Evolutionary conservation across 2,329 filamentous ascomycete species (phyloP).

Genomic region (Penicillium sumatraense): DNA sequence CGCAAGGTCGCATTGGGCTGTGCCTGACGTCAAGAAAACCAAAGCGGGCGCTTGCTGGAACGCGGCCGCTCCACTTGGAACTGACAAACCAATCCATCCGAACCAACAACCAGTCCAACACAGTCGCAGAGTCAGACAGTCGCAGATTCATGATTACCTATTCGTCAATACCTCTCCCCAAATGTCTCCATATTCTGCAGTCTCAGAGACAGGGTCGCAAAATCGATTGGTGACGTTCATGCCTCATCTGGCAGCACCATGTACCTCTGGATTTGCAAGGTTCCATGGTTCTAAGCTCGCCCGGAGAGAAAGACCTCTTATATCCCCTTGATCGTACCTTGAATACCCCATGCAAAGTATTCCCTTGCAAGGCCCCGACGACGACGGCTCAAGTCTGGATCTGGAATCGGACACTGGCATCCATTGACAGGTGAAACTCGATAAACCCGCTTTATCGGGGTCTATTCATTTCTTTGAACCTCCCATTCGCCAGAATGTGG

Average conservation of each 20-base stretch:
- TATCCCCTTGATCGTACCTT: background rate
- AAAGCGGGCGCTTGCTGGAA: constrained; percentile 31
- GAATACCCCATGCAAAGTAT: background rate
- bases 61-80: constrained; percentile 18
- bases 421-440: background rate
- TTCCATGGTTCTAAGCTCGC: background rate
- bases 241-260: constrained; percentile 1
- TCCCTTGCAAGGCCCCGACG: background rate
- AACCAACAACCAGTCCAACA: constrained; percentile 7
- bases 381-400: background rate
- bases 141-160: background rate
- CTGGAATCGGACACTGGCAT: background rate
- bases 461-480: background rate
- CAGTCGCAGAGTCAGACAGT: constrained; percentile 15
- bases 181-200: background rate
- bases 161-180: background rate
- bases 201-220: background rate
- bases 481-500: background rate
- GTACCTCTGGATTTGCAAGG: background rate
- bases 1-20: constrained; percentile 8
- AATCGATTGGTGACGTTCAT: constrained; percentile 10
- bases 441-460: background rate
- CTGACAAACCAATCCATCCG: constrained; percentile 18
- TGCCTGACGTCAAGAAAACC: constrained; percentile 31
- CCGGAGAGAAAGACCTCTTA: background rate